Conservation (phyloP, 1,284 basidiomycete genomes). For the Trametes pubescens region DNA sequence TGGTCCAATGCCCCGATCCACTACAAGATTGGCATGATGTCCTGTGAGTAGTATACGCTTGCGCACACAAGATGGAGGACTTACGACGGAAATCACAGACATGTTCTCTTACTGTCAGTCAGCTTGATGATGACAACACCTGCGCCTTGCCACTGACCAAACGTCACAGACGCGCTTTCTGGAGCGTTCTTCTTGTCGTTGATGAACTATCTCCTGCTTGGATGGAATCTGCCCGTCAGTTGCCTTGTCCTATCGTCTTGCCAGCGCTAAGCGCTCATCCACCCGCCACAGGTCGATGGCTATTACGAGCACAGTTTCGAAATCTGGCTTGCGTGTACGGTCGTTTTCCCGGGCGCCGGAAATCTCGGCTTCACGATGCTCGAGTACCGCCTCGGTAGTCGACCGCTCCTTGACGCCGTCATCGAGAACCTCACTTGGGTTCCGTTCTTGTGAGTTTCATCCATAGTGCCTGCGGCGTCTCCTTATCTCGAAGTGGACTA, state of each 20-base stretch:
- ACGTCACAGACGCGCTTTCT: constrained; percentile 71
- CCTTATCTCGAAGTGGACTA: neutral
- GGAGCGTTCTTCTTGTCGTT: constrained; percentile 69
- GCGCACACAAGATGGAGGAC: constrained; percentile 32
- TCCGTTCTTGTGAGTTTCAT: constrained; percentile 75
- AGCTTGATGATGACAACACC: neutral
- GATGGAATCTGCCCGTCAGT: constrained; percentile 58
- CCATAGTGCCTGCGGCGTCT: neutral
- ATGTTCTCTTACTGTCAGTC: constrained; percentile 85
- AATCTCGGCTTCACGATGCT: constrained; percentile 77
- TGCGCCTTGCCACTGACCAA: neutral
- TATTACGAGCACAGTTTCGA: constrained; percentile 79
- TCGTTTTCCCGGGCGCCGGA: constrained; percentile 79
- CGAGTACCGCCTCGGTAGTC: constrained; percentile 78
- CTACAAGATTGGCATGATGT: constrained; percentile 83
- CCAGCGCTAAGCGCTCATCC: neutral
- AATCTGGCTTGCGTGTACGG: constrained; percentile 78
- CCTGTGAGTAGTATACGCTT: constrained; percentile 63
- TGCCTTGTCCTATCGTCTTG: neutral
- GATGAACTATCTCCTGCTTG: constrained; percentile 78
- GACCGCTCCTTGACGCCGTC: constrained; percentile 59
- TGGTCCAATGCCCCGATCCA: constrained; percentile 82
- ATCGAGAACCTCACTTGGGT: constrained; percentile 79
- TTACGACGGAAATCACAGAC: constrained; percentile 52
- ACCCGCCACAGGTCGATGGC: constrained; percentile 52